Base-by-base conservation (phyloP, 345 rosid species). In the Populus simonii region DNA sequence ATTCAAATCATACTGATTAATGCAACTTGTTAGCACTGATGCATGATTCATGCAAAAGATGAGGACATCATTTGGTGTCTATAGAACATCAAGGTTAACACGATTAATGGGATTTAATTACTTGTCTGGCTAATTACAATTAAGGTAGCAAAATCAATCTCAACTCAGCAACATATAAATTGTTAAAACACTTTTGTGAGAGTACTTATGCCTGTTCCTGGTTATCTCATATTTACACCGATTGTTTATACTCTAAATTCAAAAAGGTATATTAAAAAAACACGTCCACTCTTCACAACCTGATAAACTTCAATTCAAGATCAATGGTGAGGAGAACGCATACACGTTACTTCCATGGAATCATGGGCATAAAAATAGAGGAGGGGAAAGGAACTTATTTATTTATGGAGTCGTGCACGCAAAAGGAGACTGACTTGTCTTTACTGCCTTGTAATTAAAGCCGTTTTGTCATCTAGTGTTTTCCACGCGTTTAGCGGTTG, bases 341-440 rank as follows among this genome's bases (percentile, higher is more conserved):
- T 66, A 16, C 31, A 20, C 35, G 18, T 12, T 15, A 38, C 22
- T 1, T 27, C 6, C 41, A 74, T 2, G 31, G 27, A 22, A 27
- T 35, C 12, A 23, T 62, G 59, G 27, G 53, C 68, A 6, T 0
- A 16, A 25, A 73, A 25, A 1, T 12, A 5, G 15, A 4, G 13
- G 1, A 36, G 15, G 11, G 39, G 29, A 17, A 11, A 27, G 27
- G 45, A 18, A 8, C 12, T 11, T 43, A 43, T 3, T 11, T 5
- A 8, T 53, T 67, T 7, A 80, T 0, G 66, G 86, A 88, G 90
- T 83, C 88, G 92, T 85, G 77, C 88, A 89, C 94, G 92, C 87
- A 81, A 91, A 83, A 82, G 73, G 88, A 88, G 85, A 89, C 71
- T 66, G 89, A 83, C 83, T 88, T 89, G 89, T 84, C 86, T 69